Percentiles rank a stretch among this genome's conserved stretches.
These are phyloP conservation scores for Crucihimalaya himalaica DNA, from an alignment of 345 rosid species.

Conservation along the genomic window DNA sequence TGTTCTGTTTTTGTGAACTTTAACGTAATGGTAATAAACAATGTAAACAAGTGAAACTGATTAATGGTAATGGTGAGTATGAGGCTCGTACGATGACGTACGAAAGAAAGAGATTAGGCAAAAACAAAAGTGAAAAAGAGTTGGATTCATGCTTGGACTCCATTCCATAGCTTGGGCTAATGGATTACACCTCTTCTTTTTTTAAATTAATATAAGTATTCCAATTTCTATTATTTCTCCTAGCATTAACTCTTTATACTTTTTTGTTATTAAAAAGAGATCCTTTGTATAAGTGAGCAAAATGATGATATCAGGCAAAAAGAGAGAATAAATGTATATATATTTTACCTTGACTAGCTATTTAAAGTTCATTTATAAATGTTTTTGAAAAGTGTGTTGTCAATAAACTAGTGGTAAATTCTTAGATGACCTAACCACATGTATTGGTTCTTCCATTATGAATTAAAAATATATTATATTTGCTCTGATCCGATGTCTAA, in stretches of 20 bases:
- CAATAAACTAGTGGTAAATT: constrained; percentile 18
- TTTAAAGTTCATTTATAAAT: neutral
- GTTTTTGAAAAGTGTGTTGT: constrained; percentile 6
- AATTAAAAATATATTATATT: neutral
- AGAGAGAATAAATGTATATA: neutral
- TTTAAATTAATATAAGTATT: neutral
- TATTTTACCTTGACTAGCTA: constrained; percentile 2
- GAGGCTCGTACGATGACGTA: constrained; percentile 37
- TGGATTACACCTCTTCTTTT: constrained; percentile 40
- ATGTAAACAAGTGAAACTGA: neutral
- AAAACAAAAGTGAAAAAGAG: constrained; percentile 28
- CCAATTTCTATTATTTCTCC: constrained; percentile 28
- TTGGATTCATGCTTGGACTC: constrained; percentile 46
- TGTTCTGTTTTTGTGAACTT: neutral
- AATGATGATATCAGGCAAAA: constrained; percentile 18
- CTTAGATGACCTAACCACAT: constrained; percentile 38
- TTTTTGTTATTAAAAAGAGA: neutral
- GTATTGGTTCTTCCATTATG: constrained; percentile 21
- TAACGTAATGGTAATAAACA: neutral
- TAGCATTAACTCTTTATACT: constrained; percentile 13
- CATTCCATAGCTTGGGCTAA: constrained; percentile 44
- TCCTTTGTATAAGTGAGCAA: constrained; percentile 7
- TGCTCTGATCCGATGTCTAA: constrained; percentile 1
- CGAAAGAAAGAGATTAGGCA: constrained; percentile 27
- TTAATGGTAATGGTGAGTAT: constrained; percentile 10